phyloP scores from a whole-genome alignment of 208 protist genomes.

The Crithidia brevicula region DNA sequence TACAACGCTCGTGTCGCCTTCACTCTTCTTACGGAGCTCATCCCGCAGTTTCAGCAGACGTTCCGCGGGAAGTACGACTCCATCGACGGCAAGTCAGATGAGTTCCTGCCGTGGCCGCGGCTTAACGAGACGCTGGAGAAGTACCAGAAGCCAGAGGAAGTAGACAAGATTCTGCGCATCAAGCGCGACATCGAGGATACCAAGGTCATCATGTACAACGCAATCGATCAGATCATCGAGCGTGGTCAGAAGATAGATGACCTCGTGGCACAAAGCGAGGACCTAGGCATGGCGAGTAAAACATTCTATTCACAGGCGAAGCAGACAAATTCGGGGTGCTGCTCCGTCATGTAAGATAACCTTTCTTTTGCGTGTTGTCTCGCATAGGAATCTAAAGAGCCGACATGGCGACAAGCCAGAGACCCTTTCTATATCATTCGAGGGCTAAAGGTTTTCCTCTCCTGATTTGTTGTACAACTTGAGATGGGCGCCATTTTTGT shows the following conservation, averaged over 20 bases:
- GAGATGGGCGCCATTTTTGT: no score
- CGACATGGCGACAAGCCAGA: no score
- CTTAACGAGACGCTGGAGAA: conserved; percentile 75
- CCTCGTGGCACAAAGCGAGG: conserved; percentile 83
- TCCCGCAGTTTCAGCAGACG: conserved; percentile 77
- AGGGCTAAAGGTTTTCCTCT: no score
- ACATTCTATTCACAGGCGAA: conserved; percentile 91
- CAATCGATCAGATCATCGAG: conserved; percentile 91
- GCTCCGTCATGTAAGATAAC: conserved; percentile 69
- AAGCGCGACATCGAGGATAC: conserved; percentile 92
- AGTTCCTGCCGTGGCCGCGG: conserved; percentile 81
- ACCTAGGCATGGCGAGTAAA: conserved; percentile 86
- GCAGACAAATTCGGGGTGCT: conserved; percentile 89
- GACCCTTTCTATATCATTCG: no score
- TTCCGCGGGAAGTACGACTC: conserved; percentile 89
- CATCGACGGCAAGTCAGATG: conserved; percentile 53
- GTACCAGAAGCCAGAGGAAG: conserved; percentile 92
- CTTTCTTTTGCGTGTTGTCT: neutral
- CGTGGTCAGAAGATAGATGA: conserved; percentile 92
- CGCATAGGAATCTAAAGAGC: no score
- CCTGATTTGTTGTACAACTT: no score
- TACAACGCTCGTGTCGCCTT: conserved; percentile 89
- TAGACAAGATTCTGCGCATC: conserved; percentile 90
- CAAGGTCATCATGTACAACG: conserved; percentile 93
- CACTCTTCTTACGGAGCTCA: conserved; percentile 73